Conservation (phyloP, 257 asterid genomes). For the Handroanthus guayacan region DNA sequence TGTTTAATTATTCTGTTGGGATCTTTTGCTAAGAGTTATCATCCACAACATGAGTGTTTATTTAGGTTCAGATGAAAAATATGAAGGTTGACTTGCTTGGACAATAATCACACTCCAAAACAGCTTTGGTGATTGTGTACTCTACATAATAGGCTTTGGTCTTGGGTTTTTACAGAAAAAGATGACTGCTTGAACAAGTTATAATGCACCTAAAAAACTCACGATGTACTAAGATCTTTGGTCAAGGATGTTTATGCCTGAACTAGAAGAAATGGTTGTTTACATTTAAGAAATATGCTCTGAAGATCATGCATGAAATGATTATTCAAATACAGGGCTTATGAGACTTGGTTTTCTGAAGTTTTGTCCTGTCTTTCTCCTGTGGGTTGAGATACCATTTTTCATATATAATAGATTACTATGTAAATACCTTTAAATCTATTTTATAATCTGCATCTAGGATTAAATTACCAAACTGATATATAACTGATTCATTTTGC, state of each 20-base stretch:
- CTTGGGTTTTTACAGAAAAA: neutral
- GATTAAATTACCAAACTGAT: neutral
- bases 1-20: neutral
- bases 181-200: neutral
- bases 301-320: slow-evolving; percentile 11
- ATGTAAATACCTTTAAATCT: neutral
- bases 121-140: neutral
- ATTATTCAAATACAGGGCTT: slow-evolving; percentile 2
- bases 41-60: slow-evolving; percentile 1
- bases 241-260: slow-evolving; percentile 13
- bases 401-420: neutral
- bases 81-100: slow-evolving; percentile 15
- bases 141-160: neutral
- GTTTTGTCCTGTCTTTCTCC: neutral
- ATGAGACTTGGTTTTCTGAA: neutral
- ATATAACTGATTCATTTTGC: slow-evolving; percentile 14
- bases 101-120: neutral
- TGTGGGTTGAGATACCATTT: slow-evolving; percentile 15
- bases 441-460: neutral
- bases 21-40: neutral
- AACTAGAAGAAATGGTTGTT: neutral
- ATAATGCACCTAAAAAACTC: neutral
- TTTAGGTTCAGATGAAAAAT: slow-evolving; percentile 3
- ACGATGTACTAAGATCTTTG: neutral
- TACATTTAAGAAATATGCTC: slow-evolving; percentile 1